phyloP scores from a whole-genome alignment of 352 stramenopile species.

The Phytophthora meadii region DNA sequence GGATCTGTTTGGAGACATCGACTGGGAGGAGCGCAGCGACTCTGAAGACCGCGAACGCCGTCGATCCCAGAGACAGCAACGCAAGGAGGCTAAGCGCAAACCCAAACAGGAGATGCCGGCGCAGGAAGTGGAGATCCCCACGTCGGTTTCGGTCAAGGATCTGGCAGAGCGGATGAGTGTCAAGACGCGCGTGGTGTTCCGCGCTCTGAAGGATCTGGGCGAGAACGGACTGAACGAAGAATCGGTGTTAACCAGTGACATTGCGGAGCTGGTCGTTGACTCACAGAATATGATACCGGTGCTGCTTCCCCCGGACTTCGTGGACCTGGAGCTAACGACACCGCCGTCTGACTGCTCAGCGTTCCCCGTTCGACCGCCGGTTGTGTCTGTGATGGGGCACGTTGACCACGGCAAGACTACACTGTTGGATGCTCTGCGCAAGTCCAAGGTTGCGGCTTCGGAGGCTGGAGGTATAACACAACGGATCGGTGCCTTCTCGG shows the following conservation, averaged over 20 bases:
- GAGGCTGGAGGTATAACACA: constrained; percentile 99
- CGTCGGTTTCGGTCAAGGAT: constrained; percentile 73
- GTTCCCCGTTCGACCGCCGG: constrained; percentile 83
- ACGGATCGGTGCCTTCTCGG: constrained; percentile 97
- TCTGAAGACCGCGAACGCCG: constrained; percentile 68
- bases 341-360: constrained; percentile 69
- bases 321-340: constrained; percentile 75
- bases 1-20: constrained; percentile 78
- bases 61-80: constrained; percentile 63
- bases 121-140: constrained; percentile 85
- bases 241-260: constrained; percentile 73
- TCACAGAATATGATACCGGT: constrained; percentile 88
- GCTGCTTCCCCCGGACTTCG: constrained; percentile 81
- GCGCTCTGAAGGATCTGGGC: constrained; percentile 67
- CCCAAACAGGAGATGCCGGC: constrained; percentile 48
- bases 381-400: constrained; percentile 99
- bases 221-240: constrained; percentile 76
- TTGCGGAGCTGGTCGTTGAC: constrained; percentile 85
- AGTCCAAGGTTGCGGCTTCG: constrained; percentile 90
- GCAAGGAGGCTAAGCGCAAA: constrained; percentile 57
- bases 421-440: constrained; percentile 95
- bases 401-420: constrained; percentile 99
- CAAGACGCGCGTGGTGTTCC: constrained; percentile 75
- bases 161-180: constrained; percentile 84
- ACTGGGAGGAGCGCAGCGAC: constrained; percentile 68